Percentiles rank a stretch among this genome's conserved stretches.
Evolutionary conservation across 345 rosid genomes (phyloP).

Genomic region (Melaleuca alternifolia): DNA sequence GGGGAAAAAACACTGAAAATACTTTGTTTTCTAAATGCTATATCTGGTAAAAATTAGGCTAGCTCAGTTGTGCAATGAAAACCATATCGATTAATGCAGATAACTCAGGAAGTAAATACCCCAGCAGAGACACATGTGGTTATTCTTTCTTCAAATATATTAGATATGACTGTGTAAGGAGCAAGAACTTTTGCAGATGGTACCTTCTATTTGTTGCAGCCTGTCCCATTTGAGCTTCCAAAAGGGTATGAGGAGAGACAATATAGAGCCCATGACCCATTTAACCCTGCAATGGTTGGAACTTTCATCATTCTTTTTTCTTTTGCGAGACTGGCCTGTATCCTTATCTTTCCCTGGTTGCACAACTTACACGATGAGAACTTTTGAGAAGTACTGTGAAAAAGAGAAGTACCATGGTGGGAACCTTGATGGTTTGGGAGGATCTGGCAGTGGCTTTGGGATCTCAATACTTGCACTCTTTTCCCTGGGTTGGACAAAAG

Average conservation of each 20-base stretch:
- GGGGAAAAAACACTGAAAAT: neutral
- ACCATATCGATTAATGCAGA: neutral
- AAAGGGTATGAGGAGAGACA: conserved; percentile 36
- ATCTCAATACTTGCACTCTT: conserved; percentile 1
- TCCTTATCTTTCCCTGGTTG: neutral
- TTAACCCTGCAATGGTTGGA: conserved; percentile 37
- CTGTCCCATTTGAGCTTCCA: conserved; percentile 38
- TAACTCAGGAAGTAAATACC: neutral
- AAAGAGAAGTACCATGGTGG: neutral
- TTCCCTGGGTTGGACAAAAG: neutral
- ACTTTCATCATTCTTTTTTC: neutral
- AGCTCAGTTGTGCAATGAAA: neutral
- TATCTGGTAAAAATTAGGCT: neutral
- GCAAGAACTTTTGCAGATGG: neutral
- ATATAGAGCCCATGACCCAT: conserved; percentile 43
- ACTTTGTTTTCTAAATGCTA: neutral
- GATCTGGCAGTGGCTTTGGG: conserved; percentile 7
- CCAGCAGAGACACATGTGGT: neutral
- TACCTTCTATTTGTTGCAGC: conserved; percentile 47
- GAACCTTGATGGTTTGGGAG: conserved; percentile 18
- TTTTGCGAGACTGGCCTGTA: neutral
- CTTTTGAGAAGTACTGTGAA: neutral
- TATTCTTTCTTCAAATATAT: neutral
- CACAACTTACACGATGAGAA: too few species aligned
- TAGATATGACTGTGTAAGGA: neutral